Base-by-base conservation (phyloP, 495 filamentous ascomycete genomes). In the Neurospora sp. region DNA sequence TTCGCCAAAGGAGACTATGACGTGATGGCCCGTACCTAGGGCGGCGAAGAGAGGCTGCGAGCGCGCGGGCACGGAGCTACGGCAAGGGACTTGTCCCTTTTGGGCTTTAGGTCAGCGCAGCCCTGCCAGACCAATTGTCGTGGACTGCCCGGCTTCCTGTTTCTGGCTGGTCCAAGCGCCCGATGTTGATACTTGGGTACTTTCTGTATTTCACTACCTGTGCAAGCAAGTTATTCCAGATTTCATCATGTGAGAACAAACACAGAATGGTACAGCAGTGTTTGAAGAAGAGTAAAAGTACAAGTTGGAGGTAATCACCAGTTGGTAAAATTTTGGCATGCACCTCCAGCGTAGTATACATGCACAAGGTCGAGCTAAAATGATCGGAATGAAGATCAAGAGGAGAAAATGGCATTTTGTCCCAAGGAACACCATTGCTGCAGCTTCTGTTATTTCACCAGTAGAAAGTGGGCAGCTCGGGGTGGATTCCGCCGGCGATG, bases 1-100 rank as follows among this genome's bases (percentile, higher is more conserved):
- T 41, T 73, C 71, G 45, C 71, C 44, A 77, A 76, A 69, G 70
- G 75, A 71, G 70, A 76, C 77, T 76, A 80, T 80, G 78, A 80
- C 78, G 78, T 80, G 73, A 73, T 71, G 76, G 48, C 70, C 38
- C 42, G 44, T 31, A 40, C 69, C 53, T 65, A 35, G 53, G 72
- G 70, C 65, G 45, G 38, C 69, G 70, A 72, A 48, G 69, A 48
- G 74, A 70, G 74, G 53, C 53, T 61, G 53, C 53, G 61, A 71
- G 48, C 65, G 72, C 65, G 45, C 53, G 69, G 53, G 53, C 53
- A 61, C 53, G 12, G 53, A 31, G 53, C 53, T 31, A 61, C 53
- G 53, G 53, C 48, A 59, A 59, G 48, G 48, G 48, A 10, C 22
- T 9, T 65, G 27, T 65, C 53, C 53, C 14, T 27, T 65, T 65